A percentile compares a stretch with the other conserved stretches of the same genome.
Conservation (phyloP, 768 basidiomycete genomes). For the Phaeotremella skinneri region DNA sequence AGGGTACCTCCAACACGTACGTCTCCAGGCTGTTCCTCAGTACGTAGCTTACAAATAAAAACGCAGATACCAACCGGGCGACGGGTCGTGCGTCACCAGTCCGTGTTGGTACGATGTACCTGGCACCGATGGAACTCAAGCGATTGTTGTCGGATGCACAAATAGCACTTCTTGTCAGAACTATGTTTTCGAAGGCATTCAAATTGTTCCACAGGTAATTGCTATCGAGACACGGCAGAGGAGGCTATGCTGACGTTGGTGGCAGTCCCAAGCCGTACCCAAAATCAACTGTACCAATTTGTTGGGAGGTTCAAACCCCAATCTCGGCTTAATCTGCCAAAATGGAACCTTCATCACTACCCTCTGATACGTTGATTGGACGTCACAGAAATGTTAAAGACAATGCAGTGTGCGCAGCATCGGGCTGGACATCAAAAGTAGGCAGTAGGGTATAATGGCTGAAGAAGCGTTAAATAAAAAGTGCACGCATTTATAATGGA, state of each 20-base stretch:
- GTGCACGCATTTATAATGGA: no score
- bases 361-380: no score
- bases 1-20: slow-evolving; percentile 29
- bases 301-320: slow-evolving; percentile 25
- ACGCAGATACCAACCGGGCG: slow-evolving; percentile 28
- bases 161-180: slow-evolving; percentile 28
- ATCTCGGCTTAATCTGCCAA: slow-evolving; percentile 34
- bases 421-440: no score
- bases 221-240: not conserved
- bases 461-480: no score
- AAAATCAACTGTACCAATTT: slow-evolving; percentile 28
- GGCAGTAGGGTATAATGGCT: no score
- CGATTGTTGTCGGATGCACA: slow-evolving; percentile 29
- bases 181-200: slow-evolving; percentile 29
- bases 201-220: slow-evolving; percentile 29
- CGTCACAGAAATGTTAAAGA: no score
- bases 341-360: slow-evolving; percentile 27
- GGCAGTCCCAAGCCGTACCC: slow-evolving; percentile 15
- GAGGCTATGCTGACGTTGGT: not conserved
- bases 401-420: no score
- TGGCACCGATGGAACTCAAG: slow-evolving; percentile 32
- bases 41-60: not conserved
- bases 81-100: slow-evolving; percentile 31
- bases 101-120: slow-evolving; percentile 42
- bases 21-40: not conserved